Conservation (phyloP, 768 basidiomycete genomes). For the Russula vinacea region DNA sequence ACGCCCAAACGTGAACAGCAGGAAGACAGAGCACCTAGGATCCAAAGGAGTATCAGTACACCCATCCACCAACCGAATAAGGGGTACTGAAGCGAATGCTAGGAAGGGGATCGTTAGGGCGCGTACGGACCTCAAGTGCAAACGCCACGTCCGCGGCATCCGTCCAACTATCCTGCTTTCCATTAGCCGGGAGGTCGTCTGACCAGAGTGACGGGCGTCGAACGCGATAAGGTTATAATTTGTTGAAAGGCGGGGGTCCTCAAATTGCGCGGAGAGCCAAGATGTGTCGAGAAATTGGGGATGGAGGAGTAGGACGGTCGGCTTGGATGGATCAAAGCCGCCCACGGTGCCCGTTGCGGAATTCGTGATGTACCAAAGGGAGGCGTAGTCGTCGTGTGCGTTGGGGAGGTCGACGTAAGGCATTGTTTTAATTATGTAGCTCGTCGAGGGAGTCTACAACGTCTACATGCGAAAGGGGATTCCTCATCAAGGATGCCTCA, state of each 20-base stretch:
- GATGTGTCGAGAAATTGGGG: conserved; percentile 33
- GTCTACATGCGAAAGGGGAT: not conserved
- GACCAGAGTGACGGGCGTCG: conserved; percentile 32
- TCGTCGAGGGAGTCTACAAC: too few species aligned
- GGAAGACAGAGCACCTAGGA: conserved; percentile 31
- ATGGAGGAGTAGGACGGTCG: conserved; percentile 33
- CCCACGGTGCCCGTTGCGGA: conserved; percentile 31
- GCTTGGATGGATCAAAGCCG: conserved; percentile 31
- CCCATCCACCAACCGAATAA: not conserved
- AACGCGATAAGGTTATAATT: conserved; percentile 34
- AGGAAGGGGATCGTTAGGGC: not conserved
- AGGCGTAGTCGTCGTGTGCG: conserved; percentile 28
- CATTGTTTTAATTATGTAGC: conserved; percentile 10
- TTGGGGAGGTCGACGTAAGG: conserved; percentile 30
- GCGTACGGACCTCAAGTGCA: conserved; percentile 24
- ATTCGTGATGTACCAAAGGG: conserved; percentile 36
- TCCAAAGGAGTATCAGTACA: not conserved
- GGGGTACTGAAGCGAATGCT: too few species aligned
- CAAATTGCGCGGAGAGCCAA: conserved; percentile 33
- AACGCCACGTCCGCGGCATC: conserved; percentile 35
- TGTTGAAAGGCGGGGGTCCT: conserved; percentile 32
- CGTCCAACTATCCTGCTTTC: conserved; percentile 33
- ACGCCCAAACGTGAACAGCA: conserved; percentile 34
- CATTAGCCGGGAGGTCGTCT: conserved; percentile 25
- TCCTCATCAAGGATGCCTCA: not conserved